phyloP scores from a whole-genome alignment of 2,329 filamentous ascomycete species.

The Epichloe gansuensis region DNA sequence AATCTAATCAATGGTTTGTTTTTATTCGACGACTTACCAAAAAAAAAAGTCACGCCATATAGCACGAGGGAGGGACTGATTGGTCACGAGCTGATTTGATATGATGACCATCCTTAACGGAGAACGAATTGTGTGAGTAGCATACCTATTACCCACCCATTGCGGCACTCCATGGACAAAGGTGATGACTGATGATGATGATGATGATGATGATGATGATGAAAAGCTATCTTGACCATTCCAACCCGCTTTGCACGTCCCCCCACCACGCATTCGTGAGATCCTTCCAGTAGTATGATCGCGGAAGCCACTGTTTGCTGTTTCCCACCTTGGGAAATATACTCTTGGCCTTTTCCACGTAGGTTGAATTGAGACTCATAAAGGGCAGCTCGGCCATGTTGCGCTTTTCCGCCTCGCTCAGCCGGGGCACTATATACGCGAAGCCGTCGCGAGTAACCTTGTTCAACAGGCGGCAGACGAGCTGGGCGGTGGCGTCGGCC shows the following conservation, averaged over 20 bases:
- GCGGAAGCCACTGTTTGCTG: constrained; percentile 2
- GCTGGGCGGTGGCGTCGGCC: constrained; percentile 21
- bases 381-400: constrained; percentile 3
- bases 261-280: constrained; percentile 4
- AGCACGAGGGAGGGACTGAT: too few species aligned
- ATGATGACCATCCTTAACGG: too few species aligned
- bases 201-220: too few species aligned
- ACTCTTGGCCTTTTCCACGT: not conserved
- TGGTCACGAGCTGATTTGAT: too few species aligned
- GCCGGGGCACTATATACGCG: not conserved
- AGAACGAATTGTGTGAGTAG: too few species aligned
- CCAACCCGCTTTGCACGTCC: not conserved
- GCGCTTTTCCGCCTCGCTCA: constrained; percentile 1
- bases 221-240: constrained; percentile 1
- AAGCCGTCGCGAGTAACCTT: not conserved
- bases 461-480: constrained; percentile 3
- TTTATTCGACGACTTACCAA: too few species aligned
- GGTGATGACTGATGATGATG: too few species aligned
- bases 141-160: too few species aligned
- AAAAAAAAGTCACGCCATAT: too few species aligned
- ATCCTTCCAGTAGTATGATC: constrained; percentile 7
- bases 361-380: constrained; percentile 5
- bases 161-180: too few species aligned
- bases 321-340: constrained; percentile 2
- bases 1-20: too few species aligned